A percentile compares a stretch with the other conserved stretches of the same genome.
phyloP scores from a whole-genome alignment of 2,329 filamentous ascomycete species.

The Mariannaea sp. region DNA sequence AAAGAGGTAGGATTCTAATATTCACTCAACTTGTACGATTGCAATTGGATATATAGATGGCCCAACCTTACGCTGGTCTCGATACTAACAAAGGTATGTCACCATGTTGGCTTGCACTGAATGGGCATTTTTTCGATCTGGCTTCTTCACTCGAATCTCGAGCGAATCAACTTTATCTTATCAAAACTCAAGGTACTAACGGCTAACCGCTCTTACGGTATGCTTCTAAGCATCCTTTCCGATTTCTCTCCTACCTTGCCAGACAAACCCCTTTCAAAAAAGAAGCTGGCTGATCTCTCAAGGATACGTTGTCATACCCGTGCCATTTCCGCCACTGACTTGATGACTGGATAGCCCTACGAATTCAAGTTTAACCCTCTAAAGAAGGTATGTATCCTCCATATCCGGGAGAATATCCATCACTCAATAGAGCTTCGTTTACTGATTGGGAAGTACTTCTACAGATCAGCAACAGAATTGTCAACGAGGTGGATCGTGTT shows the following conservation, averaged over 20 bases:
- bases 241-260: no score
- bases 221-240: no score
- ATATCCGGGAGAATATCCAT: neutral
- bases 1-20: slow-evolving; percentile 50
- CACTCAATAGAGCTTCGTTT: neutral
- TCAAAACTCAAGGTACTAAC: no score
- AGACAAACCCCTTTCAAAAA: no score
- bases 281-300: no score
- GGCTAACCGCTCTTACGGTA: no score
- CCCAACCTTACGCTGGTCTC: slow-evolving; percentile 54
- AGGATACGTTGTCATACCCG: no score
- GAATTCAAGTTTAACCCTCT: neutral
- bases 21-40: neutral
- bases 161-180: no score
- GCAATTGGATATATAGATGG: slow-evolving; percentile 41
- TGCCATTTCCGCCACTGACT: neutral
- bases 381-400: neutral
- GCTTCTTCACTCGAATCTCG: neutral
- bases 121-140: neutral
- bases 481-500: slow-evolving; percentile 14
- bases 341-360: slow-evolving; percentile 12
- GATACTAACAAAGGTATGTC: slow-evolving; percentile 45
- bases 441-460: neutral
- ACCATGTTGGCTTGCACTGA: no score
- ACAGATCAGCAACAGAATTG: neutral